Conservation (phyloP, 2,329 filamentous ascomycete genomes). For the Teratosphaeria pseudoeucalypti region DNA sequence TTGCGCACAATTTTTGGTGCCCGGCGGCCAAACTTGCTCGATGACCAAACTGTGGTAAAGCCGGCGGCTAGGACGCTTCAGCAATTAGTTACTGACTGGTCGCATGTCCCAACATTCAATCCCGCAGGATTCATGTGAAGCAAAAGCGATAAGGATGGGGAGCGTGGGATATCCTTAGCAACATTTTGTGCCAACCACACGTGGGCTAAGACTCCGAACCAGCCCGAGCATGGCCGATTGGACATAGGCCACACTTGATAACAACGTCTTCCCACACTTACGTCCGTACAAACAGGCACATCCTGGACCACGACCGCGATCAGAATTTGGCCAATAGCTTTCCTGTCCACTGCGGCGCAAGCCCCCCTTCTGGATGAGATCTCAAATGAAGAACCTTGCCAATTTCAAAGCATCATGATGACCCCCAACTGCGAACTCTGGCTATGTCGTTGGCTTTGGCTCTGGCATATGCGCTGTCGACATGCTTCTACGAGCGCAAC, state of each 20-base stretch:
- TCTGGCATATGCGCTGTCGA: no score
- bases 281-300: background rate
- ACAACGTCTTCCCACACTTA: background rate
- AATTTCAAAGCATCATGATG: background rate
- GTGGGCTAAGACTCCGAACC: background rate
- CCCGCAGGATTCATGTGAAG: no score
- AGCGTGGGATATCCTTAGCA: no score
- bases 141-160: no score
- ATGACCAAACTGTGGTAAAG: no score
- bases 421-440: background rate
- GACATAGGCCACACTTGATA: background rate
- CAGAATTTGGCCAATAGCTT: background rate
- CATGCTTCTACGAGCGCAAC: no score
- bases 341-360: background rate
- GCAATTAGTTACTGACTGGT: no score
- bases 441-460: background rate
- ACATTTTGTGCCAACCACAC: background rate
- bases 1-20: no score
- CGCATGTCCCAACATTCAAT: no score
- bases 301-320: background rate
- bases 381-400: background rate
- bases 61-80: no score
- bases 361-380: no score
- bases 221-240: background rate
- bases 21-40: no score